A percentile compares a stretch with the other conserved stretches of the same genome.
Evolutionary conservation across 768 basidiomycete species (phyloP).

Genomic region (Auriscalpium orientale): DNA sequence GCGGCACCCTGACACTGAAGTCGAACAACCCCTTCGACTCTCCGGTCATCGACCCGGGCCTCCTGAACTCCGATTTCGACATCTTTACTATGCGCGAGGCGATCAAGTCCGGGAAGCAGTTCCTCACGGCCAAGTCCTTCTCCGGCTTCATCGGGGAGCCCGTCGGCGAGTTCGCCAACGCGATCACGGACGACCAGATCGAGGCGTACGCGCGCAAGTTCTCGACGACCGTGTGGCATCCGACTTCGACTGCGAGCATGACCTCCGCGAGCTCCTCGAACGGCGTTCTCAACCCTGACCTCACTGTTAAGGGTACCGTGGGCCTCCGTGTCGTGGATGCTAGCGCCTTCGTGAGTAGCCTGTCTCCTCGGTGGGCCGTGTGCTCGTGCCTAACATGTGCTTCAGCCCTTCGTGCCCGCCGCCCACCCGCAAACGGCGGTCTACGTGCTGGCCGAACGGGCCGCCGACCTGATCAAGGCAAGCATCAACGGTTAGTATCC

Average conservation of each 20-base stretch:
- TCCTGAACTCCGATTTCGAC: slow-evolving; percentile 29
- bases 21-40: slow-evolving; percentile 37
- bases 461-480: slow-evolving; percentile 3
- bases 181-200: slow-evolving; percentile 11
- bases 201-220: neutral
- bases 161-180: slow-evolving; percentile 2
- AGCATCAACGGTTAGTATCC: too few relatives aligned
- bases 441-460: slow-evolving; percentile 9
- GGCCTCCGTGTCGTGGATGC: slow-evolving; percentile 14
- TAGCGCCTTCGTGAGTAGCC: slow-evolving; percentile 7
- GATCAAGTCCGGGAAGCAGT: slow-evolving; percentile 19
- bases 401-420: slow-evolving; percentile 8
- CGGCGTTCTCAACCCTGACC: slow-evolving; percentile 12
- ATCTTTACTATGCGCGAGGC: slow-evolving; percentile 23
- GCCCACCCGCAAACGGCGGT: slow-evolving; percentile 7
- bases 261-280: neutral
- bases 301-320: slow-evolving; percentile 9
- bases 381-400: neutral
- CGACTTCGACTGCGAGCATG: neutral
- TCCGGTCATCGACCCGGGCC: slow-evolving; percentile 44
- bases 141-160: slow-evolving; percentile 21
- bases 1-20: slow-evolving; percentile 31
- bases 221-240: slow-evolving; percentile 3
- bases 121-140: slow-evolving; percentile 24
- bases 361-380: neutral